These are phyloP conservation scores for Geotrichum siamense DNA, from an alignment of 1,139 yeast species.

Conservation along the genomic window DNA sequence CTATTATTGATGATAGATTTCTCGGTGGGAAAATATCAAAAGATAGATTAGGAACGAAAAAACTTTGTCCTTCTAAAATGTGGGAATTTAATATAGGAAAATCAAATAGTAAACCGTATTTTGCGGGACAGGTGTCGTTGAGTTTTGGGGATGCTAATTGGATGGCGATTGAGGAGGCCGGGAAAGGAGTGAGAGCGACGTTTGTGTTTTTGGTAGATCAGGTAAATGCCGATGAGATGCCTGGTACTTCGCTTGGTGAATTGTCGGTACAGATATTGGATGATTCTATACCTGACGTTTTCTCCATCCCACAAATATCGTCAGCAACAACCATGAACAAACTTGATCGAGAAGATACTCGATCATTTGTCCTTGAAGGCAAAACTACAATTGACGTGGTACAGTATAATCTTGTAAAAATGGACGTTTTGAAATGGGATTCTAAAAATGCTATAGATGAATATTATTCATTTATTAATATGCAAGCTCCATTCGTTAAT, in stretches of 20 bases:
- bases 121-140: constrained; percentile 13
- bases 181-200: constrained; percentile 7
- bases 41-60: background rate
- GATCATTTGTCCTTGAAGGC: constrained; percentile 16
- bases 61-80: constrained; percentile 1
- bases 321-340: constrained; percentile 2
- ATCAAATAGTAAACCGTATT: constrained; percentile 4
- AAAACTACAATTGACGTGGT: constrained; percentile 12
- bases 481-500: constrained; percentile 9
- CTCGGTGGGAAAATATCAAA: constrained; percentile 1
- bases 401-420: constrained; percentile 6
- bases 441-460: constrained; percentile 1
- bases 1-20: constrained; percentile 11
- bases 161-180: constrained; percentile 9
- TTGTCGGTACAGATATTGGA: constrained; percentile 11
- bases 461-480: constrained; percentile 9
- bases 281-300: constrained; percentile 15
- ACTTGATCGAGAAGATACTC: constrained; percentile 5
- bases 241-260: constrained; percentile 11
- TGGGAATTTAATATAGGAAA: constrained; percentile 7
- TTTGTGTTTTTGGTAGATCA: constrained; percentile 13
- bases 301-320: constrained; percentile 9
- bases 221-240: constrained; percentile 12
- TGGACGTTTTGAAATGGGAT: constrained; percentile 8
- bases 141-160: constrained; percentile 15